Evolutionary conservation across 164 flowering plant species (phyloP), one percentile per base, ranked within the genome.

Genomic region (Chloranthus sessilifolius): DNA sequence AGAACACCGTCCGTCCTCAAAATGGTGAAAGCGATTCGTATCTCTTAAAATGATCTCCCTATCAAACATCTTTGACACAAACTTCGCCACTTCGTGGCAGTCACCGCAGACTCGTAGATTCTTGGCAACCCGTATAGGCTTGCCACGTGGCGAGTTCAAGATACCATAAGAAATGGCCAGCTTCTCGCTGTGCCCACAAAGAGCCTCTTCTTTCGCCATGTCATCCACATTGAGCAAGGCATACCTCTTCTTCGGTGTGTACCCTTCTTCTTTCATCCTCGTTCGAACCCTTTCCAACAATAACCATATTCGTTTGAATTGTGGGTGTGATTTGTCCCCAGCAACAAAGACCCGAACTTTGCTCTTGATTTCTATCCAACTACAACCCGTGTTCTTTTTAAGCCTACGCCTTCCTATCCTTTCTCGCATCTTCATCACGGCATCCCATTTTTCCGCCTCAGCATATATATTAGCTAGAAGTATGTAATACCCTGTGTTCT

Each of bases 51-150:
- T 47, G 47, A 82, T 73, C 47, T 76, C 82, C 59, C 81, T 71
- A 12, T 60, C 43, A 17, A 40, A 15, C 24, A 29, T 56, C 68
- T 66, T 78, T 25, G 84, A 74, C 23, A 83, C 69, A 65, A 74
- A 80, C 66, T 76, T 80, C 29, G 78, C 86, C 69, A 72, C 71
- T 59, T 80, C 86, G 66, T 83, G 90, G 49, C 84, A 80, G 24
- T 83, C 80, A 17, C 82, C 61, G 35, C 90, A 83, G 7, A 76
- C 70, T 52, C 74, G 52, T 2, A 65, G 55, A 59, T 78, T 80
- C 68, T 80, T 78, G 24, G 77, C 68, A 10, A 83, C 76, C 45
- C 84, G 57, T 19, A 80, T 64, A 9, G 71, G 67, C 52, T 60
- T 69, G 4, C 82, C 73, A 1, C 67, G 67, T 24, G 77, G 69